phyloP scores from a whole-genome alignment of 148 eudicot genomes.

The Chenopodium suecicum region DNA sequence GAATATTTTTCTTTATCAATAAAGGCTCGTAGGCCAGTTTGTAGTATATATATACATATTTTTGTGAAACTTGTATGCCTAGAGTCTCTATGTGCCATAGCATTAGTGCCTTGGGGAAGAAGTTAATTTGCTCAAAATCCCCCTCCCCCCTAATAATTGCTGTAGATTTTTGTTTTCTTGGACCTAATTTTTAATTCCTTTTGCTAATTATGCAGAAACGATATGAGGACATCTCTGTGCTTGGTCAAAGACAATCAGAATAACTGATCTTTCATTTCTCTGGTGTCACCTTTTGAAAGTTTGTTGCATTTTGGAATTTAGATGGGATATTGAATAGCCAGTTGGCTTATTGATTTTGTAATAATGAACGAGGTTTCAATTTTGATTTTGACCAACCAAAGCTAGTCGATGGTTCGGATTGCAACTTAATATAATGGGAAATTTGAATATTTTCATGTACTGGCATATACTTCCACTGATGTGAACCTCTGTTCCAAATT shows the following conservation, averaged over 20 bases:
- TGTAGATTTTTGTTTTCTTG: not conserved
- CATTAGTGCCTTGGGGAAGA: not conserved
- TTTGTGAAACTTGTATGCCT: not conserved
- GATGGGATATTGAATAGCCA: conserved; percentile 1
- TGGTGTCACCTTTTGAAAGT: not conserved
- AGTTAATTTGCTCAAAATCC: not conserved
- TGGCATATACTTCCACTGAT: not conserved
- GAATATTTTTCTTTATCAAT: not conserved
- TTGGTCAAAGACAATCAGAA: conserved; percentile 42
- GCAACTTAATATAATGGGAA: conserved; percentile 5
- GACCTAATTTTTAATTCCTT: not conserved
- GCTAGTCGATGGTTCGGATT: conserved; percentile 15
- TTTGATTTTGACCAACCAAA: conserved; percentile 10
- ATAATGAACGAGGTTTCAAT: conserved; percentile 24
- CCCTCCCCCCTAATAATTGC: not conserved
- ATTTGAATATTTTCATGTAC: conserved; percentile 16
- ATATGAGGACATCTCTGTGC: conserved; percentile 44
- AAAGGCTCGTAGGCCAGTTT: not conserved
- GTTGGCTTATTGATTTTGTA: conserved; percentile 28
- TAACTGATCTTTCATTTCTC: conserved; percentile 22
- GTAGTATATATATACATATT: not conserved
- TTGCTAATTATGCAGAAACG: conserved; percentile 39
- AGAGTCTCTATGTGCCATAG: not conserved
- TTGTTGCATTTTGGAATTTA: conserved; percentile 17
- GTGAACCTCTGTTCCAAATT: not conserved